Base-by-base conservation (phyloP, 1,284 basidiomycete genomes). In the Trichosporon sp. region DNA sequence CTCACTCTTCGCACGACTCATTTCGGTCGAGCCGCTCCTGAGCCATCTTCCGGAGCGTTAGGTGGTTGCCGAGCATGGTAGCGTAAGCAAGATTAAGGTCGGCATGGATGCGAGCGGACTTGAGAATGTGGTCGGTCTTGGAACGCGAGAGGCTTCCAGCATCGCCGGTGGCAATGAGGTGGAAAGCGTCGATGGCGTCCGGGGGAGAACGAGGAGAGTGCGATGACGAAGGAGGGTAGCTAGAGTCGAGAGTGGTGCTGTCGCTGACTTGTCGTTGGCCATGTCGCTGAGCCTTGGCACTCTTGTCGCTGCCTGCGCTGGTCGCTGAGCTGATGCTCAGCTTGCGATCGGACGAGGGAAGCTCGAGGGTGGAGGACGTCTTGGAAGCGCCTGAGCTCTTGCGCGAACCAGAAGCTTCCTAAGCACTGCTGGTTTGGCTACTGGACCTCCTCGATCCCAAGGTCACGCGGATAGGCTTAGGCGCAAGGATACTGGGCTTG, bases 11-110 rank as follows among this genome's bases (percentile, higher is more conserved):
- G n/a, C 49, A 54, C 5, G 49, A 29, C 49, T 54, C 49, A 16
- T 54, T 54, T 16, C 21, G 29, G 25, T 54, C 49, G 25, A 54
- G 49, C 9, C 49, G 49, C 25, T 54, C 49, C 19, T 54, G 49
- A 54, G 49, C 49, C 49, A 54, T 54, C 10, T 54, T 54, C 11
- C 49, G 49, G 49, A 54, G 49, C 10, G 49, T 54, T 9, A 54
- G 49, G 49, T 54, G 49, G 27, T 54, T 54, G 14, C 49, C 49
- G 25, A 54, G 49, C 49, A 54, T 54, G 10, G 49, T 54, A 9
- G 49, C 49, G 31, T 54, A 54, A 54, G 49, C 49, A 54, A 54
- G 49, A 27, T 54, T 54, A 27, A 54, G 49, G 49, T 54, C 49
- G 25, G 49, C 49, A 27, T 54, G 49, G 27, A 54, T 54, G 25